Percentiles rank a stretch among this genome's conserved stretches.
Conservation (phyloP, 2,329 filamentous ascomycete genomes). For the Hyphodiscus sp. region DNA sequence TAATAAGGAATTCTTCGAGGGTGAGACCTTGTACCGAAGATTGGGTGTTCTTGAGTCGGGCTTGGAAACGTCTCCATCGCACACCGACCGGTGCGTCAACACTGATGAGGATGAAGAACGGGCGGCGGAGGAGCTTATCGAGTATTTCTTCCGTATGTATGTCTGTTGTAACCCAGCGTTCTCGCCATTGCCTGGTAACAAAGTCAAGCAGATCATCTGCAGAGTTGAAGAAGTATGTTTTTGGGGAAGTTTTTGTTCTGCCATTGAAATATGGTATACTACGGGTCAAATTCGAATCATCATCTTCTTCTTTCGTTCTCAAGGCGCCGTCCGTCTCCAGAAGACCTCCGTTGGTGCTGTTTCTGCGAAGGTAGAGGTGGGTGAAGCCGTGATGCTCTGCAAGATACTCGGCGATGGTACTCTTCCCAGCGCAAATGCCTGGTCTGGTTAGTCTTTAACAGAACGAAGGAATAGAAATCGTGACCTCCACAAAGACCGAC, state of each 20-base stretch:
- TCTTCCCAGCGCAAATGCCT: slow-evolving; percentile 93
- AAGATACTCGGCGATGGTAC: slow-evolving; percentile 81
- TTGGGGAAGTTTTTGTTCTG: background rate
- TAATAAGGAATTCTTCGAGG: slow-evolving; percentile 50
- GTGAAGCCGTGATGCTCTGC: slow-evolving; percentile 78
- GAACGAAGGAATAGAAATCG: slow-evolving; percentile 10
- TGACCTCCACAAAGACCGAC: slow-evolving; percentile 71
- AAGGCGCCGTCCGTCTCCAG: background rate
- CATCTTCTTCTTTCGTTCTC: slow-evolving; percentile 3
- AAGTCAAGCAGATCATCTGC: slow-evolving; percentile 70
- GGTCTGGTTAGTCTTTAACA: background rate
- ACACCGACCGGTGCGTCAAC: slow-evolving; percentile 83
- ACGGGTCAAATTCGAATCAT: background rate
- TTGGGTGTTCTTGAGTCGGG: slow-evolving; percentile 36
- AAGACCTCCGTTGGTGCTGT: slow-evolving; percentile 5
- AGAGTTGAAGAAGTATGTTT: slow-evolving; percentile 46
- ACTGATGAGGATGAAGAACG: slow-evolving; percentile 89
- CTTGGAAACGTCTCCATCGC: slow-evolving; percentile 73
- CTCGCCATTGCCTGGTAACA: slow-evolving; percentile 77
- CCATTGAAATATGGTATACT: slow-evolving; percentile 9
- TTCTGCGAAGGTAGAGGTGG: slow-evolving; percentile 52
- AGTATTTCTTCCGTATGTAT: slow-evolving; percentile 67
- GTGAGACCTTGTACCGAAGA: slow-evolving; percentile 19
- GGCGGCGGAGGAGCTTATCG: slow-evolving; percentile 69
- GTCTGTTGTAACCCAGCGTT: slow-evolving; percentile 80